Base-by-base conservation (phyloP, 306 rosid species). In the Senna tora region DNA sequence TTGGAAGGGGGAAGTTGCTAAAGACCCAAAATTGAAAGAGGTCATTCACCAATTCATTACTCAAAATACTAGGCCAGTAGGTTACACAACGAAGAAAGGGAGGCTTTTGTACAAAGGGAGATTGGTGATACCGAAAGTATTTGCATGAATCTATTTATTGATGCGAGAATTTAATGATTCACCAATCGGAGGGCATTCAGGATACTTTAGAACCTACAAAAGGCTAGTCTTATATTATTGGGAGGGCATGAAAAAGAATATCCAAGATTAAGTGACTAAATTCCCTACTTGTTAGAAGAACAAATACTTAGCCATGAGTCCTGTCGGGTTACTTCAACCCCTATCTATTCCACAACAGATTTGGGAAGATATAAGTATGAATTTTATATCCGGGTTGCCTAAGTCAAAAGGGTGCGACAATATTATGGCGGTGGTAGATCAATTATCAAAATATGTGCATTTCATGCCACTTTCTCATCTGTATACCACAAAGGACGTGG, bases 61-160 rank as follows among this genome's bases (percentile, higher is more conserved):
- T n/a, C n/a, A n/a, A n/a, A n/a, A n/a, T n/a, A n/a, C n/a, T n/a
- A n/a, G 7, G 0, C 46, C 46, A 9, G 2, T 0, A 2, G 46
- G 46, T 0, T 41, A 9, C 10, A 8, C 14, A 6, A 2, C 1
- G 30, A 11, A 41, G 2, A 41, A 3, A 3, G 13, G 46, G 11
- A 2, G 13, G 0, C 2, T 41, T 13, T 2, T 11, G 0, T 41
- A 41, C 3, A 9, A 9, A 9, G 46, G 2, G 1, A 41, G 14
- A 11, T 41, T 41, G 3, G 46, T 41, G 10, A 9, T 41, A 11
- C 2, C 13, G 2, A 9, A 10, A 9, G 11, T 0, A 2, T 41
- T 14, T 3, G 0, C 46, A 0, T 3, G 6, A 0, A 9, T 6
- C 0, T 1, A 13, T 1, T 2, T 2, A 0, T 4, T 41, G 0